Percentiles rank a stretch among this genome's conserved stretches.
These are phyloP conservation scores for Phyllosticta citribraziliensis DNA, from an alignment of 2,329 filamentous ascomycete species.

Conservation along the genomic window DNA sequence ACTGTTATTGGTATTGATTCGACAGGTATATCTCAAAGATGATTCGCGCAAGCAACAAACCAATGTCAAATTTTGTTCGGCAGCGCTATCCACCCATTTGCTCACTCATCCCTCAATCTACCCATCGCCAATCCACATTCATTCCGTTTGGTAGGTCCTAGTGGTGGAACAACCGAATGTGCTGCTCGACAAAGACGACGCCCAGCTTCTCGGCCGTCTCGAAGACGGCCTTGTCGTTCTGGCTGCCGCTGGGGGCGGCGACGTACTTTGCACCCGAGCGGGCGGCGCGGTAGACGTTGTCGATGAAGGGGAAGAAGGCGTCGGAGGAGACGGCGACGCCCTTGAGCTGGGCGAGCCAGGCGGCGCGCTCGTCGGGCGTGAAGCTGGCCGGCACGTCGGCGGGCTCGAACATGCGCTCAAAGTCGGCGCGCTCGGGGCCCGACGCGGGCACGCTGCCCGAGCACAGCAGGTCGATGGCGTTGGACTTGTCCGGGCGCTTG, in stretches of 20 bases:
- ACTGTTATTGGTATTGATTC: too few relatives aligned
- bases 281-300: conserved; percentile 89
- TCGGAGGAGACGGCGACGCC: conserved; percentile 85
- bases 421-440: conserved; percentile 75
- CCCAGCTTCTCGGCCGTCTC: conserved; percentile 84
- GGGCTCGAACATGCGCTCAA: conserved; percentile 74
- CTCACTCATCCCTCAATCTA: too few relatives aligned
- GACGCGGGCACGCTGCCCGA: conserved; percentile 78
- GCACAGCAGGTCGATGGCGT: conserved; percentile 91
- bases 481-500: conserved; percentile 95
- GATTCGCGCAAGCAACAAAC: too few relatives aligned
- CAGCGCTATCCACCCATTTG: too few relatives aligned
- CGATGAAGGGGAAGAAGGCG: conserved; percentile 97
- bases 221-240: conserved; percentile 74
- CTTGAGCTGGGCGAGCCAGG: conserved; percentile 73
- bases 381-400: conserved; percentile 69
- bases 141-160: conserved; percentile 33
- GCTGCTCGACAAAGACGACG: conserved; percentile 94
- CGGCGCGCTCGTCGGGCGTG: conserved; percentile 70
- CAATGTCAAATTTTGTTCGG: too few relatives aligned
- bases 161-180: conserved; percentile 88
- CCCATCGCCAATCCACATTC: too few relatives aligned
- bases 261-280: conserved; percentile 93
- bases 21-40: too few relatives aligned
- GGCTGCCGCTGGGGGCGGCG: conserved; percentile 81